Percentiles rank a stretch among this genome's conserved stretches.
These are phyloP conservation scores for Amylostereum areolatum DNA, from an alignment of 1,284 basidiomycete genomes.

Conservation along the genomic window DNA sequence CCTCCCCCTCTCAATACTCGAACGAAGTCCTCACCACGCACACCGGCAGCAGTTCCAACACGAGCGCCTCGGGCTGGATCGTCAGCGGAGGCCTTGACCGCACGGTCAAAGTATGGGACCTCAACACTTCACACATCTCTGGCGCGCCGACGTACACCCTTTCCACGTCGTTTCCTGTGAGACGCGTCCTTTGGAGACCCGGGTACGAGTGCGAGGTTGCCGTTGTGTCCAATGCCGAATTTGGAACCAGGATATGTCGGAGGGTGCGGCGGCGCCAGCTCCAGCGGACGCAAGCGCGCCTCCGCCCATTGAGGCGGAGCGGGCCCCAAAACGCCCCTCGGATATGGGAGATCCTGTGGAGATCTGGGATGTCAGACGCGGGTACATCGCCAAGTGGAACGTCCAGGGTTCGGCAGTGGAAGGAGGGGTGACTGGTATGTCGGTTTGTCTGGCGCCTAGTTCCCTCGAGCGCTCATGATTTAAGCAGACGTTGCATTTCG, in stretches of 20 bases:
- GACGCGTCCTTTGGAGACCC: constrained; percentile 75
- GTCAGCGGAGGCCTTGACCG: constrained; percentile 79
- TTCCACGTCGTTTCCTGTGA: constrained; percentile 71
- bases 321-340: constrained; percentile 18
- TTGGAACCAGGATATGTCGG: constrained; percentile 21
- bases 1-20: neutral
- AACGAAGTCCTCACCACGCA: constrained; percentile 6
- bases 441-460: neutral
- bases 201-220: constrained; percentile 77
- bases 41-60: constrained; percentile 16
- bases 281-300: constrained; percentile 4
- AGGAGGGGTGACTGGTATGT: constrained; percentile 63
- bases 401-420: constrained; percentile 58
- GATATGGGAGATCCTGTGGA: constrained; percentile 60
- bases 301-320: constrained; percentile 5
- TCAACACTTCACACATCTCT: constrained; percentile 50
- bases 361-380: constrained; percentile 83
- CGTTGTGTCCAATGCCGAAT: constrained; percentile 62
- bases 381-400: constrained; percentile 80
- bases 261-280: constrained; percentile 7
- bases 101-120: constrained; percentile 84
- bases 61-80: constrained; percentile 65
- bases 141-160: constrained; percentile 66
- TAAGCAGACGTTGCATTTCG: constrained; percentile 60
- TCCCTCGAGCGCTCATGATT: neutral